Conservation (phyloP, 139 green algal species). For the Chlamydomonas sp. region DNA sequence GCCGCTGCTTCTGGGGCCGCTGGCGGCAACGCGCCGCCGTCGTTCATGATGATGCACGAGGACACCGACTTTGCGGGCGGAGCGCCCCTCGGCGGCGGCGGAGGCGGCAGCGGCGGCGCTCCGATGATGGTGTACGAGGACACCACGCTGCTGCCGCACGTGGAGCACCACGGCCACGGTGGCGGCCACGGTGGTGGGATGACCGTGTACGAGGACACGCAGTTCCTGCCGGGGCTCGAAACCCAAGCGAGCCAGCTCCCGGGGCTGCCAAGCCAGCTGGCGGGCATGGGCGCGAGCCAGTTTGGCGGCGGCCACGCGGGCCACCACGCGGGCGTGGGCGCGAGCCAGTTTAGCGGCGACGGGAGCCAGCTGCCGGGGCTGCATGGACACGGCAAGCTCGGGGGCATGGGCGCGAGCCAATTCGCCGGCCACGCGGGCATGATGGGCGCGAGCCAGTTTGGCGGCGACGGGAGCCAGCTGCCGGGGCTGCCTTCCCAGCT, state of each 20-base stretch:
- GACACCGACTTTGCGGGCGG: constrained; percentile 8
- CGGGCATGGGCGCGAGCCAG: background rate
- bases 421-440: background rate
- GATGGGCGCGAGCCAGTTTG: background rate
- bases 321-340: background rate
- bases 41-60: constrained; percentile 10
- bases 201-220: constrained; percentile 14
- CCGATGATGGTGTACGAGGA: background rate
- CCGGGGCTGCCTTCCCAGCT: background rate
- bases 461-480: background rate
- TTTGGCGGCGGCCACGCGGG: background rate
- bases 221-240: constrained; percentile 8
- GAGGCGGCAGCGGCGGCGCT: background rate
- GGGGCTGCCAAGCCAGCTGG: background rate
- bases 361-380: background rate
- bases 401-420: background rate
- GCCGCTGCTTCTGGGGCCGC: background rate
- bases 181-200: no score
- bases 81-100: background rate
- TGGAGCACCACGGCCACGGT: background rate
- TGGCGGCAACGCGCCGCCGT: background rate
- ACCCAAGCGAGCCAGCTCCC: background rate
- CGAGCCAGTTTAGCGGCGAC: background rate
- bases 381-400: background rate
- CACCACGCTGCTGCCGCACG: background rate